Base-by-base conservation (phyloP, 805 yeast genomes). In the Vanderwaltozyma tropicalis region DNA sequence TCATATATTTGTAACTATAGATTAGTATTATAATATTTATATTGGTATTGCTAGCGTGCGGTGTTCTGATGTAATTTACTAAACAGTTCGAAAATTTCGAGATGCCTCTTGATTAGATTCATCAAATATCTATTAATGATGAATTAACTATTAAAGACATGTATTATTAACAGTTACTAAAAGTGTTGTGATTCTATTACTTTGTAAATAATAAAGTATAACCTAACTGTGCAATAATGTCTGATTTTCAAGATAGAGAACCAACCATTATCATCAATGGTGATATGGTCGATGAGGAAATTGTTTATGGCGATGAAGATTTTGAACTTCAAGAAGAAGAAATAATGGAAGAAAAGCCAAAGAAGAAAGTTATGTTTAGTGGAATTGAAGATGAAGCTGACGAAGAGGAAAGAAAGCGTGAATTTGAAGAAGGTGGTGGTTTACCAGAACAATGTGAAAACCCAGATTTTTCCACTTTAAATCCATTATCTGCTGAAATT, bases 341-440 rank as follows among this genome's bases (percentile, higher is more conserved):
- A 21, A 21, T 7, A 21, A 10, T 21, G 24, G 27, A 24, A 10
- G 27, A 24, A 49, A 52, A 66, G 31, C 51, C 61, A 35, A 73
- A 80, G 65, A 88, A 88, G 64, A 68, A 79, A 22, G 97, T 89
- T 34, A 74, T 92, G 5, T 88, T 88, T 60, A 87, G 87, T 28
- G 79, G 73, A 24, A 61, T 78, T 24, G 85, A 79, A 34, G 71
- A 62, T 21, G 84, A 76, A 46, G 75, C 71, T 43, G 85, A 76
- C 42, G 94, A 80, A 56, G 95, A 82, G 61, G 74, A 72, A 43
- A 79, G 86, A 53, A 71, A 72, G 53, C 72, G 77, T 57, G 96
- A 89, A 61, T 88, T 92, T 52, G 94, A 85, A 71, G 97, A 86
- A 64, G 96, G 97, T 62, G 97, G 97, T 41, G 98, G 98, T 37